Base-by-base conservation (phyloP, 306 rosid species). In the Rosa rugosa region DNA sequence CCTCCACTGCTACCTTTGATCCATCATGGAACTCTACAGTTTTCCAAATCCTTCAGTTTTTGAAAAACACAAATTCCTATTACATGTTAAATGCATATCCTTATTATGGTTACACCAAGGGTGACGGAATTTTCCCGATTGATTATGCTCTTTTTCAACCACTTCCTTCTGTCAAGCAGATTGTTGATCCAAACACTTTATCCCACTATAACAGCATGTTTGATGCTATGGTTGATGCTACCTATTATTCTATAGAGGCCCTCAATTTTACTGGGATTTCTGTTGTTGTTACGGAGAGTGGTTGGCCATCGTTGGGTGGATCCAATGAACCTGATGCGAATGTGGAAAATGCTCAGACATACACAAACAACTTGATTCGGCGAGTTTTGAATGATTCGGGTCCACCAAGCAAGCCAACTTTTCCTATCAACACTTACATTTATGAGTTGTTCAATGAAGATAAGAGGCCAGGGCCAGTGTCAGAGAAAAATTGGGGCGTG, bases 391-490 rank as follows among this genome's bases (percentile, higher is more conserved):
- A 95, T 53, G 84, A 73, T 92, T 92, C 98, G n/a, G 99, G 99
- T 56, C 94, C 98, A 0, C 97, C 99, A 14, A 91, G 97, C 83
- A 94, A 88, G 83, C 92, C 91, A 77, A 69, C 77, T 31, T 80
- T 89, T 54, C 87, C 98, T 14, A 87, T 93, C 60, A 96, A 90
- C 84, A 83, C 97, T 0, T 96, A 91, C 77, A 85, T 96, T 77
- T 93, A 93, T 44, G 99, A 96, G 81, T 72, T 96, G 73, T 96
- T 96, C 80, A 93, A 96, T 70, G 99, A 96, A 88, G 99, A 93
- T 84, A 90, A 87, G 86, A 88, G 93, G 83, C 87, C 93, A 54
- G 98, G 99, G 25, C 96, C 97, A 7, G 69, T 75, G 70, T 89
- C 91, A 49, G 97, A 88, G 72, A 91, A 75, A 71, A 88, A 80